A percentile compares a stretch with the other conserved stretches of the same genome.
Conservation (phyloP, 768 basidiomycete genomes). For the Cyathus striatus region DNA sequence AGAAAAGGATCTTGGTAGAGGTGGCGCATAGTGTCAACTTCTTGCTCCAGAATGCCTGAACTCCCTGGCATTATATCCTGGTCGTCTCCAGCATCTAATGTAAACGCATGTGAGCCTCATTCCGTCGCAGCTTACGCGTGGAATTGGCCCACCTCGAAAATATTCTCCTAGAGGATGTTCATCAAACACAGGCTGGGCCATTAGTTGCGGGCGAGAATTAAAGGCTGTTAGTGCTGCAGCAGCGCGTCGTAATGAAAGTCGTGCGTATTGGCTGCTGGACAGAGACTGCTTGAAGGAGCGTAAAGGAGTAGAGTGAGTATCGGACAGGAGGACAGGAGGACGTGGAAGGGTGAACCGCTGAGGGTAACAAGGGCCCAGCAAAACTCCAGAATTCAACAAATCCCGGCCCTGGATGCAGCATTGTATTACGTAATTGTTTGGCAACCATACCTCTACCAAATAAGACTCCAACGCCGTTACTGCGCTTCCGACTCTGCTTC, state of each 20-base stretch:
- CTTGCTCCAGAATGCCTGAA: conserved; percentile 30
- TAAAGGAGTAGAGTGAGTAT: background rate
- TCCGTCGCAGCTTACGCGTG: conserved; percentile 1
- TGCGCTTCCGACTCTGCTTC: too few species aligned
- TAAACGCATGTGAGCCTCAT: conserved; percentile 6
- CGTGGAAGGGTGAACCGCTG: background rate
- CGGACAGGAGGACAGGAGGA: background rate
- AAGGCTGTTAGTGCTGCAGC: background rate
- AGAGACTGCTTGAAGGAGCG: too few species aligned
- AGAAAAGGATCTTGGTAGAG: conserved; percentile 8
- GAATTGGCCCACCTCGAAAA: conserved; percentile 46
- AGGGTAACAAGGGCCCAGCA: background rate
- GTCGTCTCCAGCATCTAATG: conserved; percentile 56
- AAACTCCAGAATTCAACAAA: background rate
- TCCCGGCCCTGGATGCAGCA: background rate
- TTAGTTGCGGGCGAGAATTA: conserved; percentile 24
- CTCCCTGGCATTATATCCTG: conserved; percentile 57
- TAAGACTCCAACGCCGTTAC: too few species aligned
- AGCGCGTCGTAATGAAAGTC: too few species aligned
- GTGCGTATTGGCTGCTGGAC: too few species aligned
- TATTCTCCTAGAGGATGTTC: conserved; percentile 75
- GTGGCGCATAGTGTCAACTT: conserved; percentile 27
- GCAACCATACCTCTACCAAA: too few species aligned
- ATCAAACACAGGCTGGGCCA: conserved; percentile 78
- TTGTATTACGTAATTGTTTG: background rate